phyloP scores from a whole-genome alignment of 228 moss, liverwort and hornwort species.

The Sphagnum magellanicum region DNA sequence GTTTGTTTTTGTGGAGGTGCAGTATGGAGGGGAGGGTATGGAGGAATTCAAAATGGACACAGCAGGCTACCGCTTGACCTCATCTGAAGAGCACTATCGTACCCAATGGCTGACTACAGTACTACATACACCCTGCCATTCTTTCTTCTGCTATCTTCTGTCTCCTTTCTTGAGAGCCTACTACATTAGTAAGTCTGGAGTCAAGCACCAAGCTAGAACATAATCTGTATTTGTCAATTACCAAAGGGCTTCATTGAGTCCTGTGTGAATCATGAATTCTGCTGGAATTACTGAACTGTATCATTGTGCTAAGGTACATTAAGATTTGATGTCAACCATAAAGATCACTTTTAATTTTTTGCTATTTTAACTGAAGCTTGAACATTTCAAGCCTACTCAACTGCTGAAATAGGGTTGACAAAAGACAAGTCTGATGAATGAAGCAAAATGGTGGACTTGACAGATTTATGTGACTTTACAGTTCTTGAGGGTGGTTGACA shows the following conservation, averaged over 20 bases:
- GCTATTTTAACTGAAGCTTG: not conserved
- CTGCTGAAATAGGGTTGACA: not conserved
- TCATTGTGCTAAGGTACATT: not conserved
- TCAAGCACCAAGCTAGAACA: not conserved
- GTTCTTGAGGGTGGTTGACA: conserved; percentile 46
- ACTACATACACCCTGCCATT: not conserved
- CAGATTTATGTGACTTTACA: conserved; percentile 64
- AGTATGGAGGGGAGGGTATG: conserved; percentile 58
- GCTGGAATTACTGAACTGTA: not conserved
- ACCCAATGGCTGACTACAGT: conserved; percentile 67
- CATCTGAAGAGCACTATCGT: conserved; percentile 60
- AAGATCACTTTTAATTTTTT: too few species aligned
- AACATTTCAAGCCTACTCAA: too few species aligned
- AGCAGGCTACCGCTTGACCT: conserved; percentile 61
- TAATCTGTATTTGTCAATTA: too few species aligned
- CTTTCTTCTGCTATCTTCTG: not conserved
- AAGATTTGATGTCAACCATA: too few species aligned
- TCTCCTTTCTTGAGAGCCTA: not conserved
- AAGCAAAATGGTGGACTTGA: not conserved
- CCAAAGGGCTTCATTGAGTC: not conserved
- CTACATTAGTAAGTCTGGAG: not conserved
- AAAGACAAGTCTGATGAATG: too few species aligned
- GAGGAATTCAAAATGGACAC: conserved; percentile 61
- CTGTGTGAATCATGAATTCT: not conserved
- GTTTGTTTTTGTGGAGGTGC: not conserved